Base-by-base conservation (phyloP, 495 filamentous ascomycete species). In the Penicillium mononematosum region DNA sequence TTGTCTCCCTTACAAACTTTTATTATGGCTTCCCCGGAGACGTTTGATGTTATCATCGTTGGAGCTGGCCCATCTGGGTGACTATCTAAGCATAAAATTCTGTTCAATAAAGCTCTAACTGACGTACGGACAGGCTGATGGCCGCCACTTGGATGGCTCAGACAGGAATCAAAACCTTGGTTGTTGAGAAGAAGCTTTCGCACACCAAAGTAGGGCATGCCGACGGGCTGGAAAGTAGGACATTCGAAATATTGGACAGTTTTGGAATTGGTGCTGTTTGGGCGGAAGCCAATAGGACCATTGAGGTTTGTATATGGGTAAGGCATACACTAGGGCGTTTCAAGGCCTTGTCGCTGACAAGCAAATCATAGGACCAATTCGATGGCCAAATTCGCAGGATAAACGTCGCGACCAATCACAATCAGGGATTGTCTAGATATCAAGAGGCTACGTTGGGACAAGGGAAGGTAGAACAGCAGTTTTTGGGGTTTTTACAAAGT, bases 171-270 rank as follows among this genome's bases (percentile, higher is more conserved):
- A 66, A 75, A 19, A 65, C 79, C 7, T 70, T 79, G 10, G 76
- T 86, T 34, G 61, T 87, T 32, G 85, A 86, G 60, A 82, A 84
- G 60, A 72, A 56, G 36, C 43, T 25, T 24, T 34, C n/a, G 4
- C 32, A 48, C 3, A 54, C 55, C 10, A 41, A 42, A 9, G 29
- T 31, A 1, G 61, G 61, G 1, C 53, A 52, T 48, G 61, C 61
- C 8, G 61, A 64, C 27, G 61, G 61, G 8, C 19, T 45, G 1
- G 43, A 45, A 45, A 58, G 57, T 17, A 43, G 83, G 17, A 83
- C 72, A 19, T 59, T 84, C 11, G 83, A 86, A 62, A 84, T 85
- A 27, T 76, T 86, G 25, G 83, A 88, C 48, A 81, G 79, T 56
- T 81, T 87, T 60, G 83, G 79, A 12, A 75, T 87, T 51, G 80